phyloP scores from a whole-genome alignment of 2,329 filamentous ascomycete species.

The Cordyceps militaris region DNA sequence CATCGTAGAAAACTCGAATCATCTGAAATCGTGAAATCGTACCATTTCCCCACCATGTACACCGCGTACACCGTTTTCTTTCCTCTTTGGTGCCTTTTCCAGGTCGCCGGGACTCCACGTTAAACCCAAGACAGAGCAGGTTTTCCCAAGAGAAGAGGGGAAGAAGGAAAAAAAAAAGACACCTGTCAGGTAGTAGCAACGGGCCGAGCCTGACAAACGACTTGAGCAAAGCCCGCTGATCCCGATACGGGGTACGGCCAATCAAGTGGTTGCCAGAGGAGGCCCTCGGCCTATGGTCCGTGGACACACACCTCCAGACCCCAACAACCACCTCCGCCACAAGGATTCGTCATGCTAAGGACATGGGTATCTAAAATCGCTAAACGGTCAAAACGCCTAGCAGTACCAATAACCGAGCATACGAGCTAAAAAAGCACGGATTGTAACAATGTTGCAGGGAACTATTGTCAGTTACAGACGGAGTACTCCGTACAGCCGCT shows the following conservation, averaged over 20 bases:
- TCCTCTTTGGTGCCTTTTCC: no score
- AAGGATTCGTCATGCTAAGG: not conserved
- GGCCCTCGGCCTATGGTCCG: not conserved
- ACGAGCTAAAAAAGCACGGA: not conserved
- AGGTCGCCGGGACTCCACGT: no score
- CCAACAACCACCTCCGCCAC: not conserved
- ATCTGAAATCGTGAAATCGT: conserved; percentile 2
- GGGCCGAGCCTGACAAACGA: not conserved
- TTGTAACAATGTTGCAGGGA: not conserved
- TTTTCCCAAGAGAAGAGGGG: no score
- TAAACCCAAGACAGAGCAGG: no score
- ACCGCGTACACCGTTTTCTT: not conserved
- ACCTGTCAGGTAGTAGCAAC: no score
- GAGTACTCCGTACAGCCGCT: not conserved
- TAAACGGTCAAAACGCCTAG: not conserved
- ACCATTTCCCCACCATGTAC: not conserved
- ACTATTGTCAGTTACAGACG: not conserved
- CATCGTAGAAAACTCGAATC: not conserved
- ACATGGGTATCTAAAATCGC: not conserved
- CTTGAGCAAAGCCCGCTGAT: not conserved
- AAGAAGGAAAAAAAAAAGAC: no score
- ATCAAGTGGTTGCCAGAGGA: not conserved
- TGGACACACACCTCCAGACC: not conserved
- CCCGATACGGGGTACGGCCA: not conserved
- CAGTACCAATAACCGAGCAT: not conserved